A percentile compares a stretch with the other conserved stretches of the same genome.
Conservation (phyloP, 169 alveolate genomes). For the Blepharisma undulans region DNA sequence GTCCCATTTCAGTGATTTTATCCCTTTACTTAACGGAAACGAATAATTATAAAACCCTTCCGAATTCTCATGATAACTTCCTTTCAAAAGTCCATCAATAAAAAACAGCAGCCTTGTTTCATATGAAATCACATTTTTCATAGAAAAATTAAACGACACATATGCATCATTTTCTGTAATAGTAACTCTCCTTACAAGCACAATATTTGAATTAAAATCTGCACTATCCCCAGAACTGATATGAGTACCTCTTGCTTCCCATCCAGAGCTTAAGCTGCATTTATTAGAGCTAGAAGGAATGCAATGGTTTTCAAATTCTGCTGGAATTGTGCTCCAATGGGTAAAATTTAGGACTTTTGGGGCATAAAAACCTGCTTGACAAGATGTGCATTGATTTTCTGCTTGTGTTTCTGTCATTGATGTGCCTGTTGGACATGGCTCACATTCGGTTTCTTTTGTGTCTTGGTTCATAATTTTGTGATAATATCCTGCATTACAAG, state of each 20-base stretch:
- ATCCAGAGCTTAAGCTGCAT: not conserved
- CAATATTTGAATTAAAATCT: not conserved
- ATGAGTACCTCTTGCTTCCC: slow-evolving; percentile 7
- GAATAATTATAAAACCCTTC: not conserved
- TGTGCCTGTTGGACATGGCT: slow-evolving; percentile 11
- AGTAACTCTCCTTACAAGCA: not conserved
- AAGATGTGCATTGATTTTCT: not conserved
- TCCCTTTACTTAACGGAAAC: not conserved
- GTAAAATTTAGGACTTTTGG: not conserved
- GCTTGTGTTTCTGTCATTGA: not conserved
- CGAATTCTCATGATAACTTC: not conserved
- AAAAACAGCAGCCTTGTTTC: not conserved
- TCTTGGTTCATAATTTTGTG: not conserved
- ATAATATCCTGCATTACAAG: slow-evolving; percentile 7
- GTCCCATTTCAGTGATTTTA: not conserved
- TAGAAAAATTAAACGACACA: not conserved
- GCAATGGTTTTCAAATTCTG: not conserved
- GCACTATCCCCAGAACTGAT: not conserved
- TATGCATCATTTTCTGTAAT: not conserved
- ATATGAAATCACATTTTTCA: not conserved
- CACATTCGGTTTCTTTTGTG: not conserved
- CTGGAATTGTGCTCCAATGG: slow-evolving; percentile 10
- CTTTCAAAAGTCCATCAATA: not conserved
- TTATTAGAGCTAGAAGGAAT: not conserved
- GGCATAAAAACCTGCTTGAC: slow-evolving; percentile 15